A percentile compares a stretch with the other conserved stretches of the same genome.
Conservation (phyloP, 2,329 filamentous ascomycete species). For the Neonectria punicea region DNA sequence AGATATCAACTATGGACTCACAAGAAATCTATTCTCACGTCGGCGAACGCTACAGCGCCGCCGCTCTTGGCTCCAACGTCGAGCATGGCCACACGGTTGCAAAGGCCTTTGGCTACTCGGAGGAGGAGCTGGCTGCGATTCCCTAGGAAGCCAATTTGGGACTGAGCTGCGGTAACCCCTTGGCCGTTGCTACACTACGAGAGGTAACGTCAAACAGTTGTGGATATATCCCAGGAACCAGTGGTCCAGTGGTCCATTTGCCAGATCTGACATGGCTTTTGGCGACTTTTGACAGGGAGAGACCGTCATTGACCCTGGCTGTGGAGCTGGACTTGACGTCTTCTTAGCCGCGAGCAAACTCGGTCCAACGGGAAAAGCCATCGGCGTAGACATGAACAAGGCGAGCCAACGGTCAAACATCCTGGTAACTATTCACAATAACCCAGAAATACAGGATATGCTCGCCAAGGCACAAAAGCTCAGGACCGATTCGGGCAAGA, state of each 20-base stretch:
- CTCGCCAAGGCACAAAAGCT: constrained; percentile 60
- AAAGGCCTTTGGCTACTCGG: constrained; percentile 63
- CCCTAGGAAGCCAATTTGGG: constrained; percentile 62
- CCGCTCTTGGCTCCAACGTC: constrained; percentile 41
- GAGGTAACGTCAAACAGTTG: constrained; percentile 47
- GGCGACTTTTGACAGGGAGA: constrained; percentile 56
- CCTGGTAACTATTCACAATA: background rate
- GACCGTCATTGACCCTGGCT: constrained; percentile 66
- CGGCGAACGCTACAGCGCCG: constrained; percentile 49
- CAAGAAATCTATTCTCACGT: constrained; percentile 49
- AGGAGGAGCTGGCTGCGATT: constrained; percentile 56
- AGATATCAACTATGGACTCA: constrained; percentile 37
- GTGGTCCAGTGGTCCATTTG: background rate
- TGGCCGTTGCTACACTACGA: constrained; percentile 58
- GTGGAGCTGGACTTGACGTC: constrained; percentile 67
- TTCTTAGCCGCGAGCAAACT: constrained; percentile 64
- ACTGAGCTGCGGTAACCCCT: constrained; percentile 64
- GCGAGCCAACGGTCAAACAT: constrained; percentile 41
- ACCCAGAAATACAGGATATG: constrained; percentile 61
- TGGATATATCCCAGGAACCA: background rate
- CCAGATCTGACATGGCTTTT: background rate
- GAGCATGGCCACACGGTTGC: constrained; percentile 55
- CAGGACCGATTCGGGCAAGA: constrained; percentile 48
- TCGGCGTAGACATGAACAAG: constrained; percentile 71
- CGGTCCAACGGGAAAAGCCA: constrained; percentile 57